A percentile compares a stretch with the other conserved stretches of the same genome.
These are phyloP conservation scores for Thuidium tamariscinum DNA, from an alignment of 225 moss, liverwort and hornwort species.

Conservation along the genomic window DNA sequence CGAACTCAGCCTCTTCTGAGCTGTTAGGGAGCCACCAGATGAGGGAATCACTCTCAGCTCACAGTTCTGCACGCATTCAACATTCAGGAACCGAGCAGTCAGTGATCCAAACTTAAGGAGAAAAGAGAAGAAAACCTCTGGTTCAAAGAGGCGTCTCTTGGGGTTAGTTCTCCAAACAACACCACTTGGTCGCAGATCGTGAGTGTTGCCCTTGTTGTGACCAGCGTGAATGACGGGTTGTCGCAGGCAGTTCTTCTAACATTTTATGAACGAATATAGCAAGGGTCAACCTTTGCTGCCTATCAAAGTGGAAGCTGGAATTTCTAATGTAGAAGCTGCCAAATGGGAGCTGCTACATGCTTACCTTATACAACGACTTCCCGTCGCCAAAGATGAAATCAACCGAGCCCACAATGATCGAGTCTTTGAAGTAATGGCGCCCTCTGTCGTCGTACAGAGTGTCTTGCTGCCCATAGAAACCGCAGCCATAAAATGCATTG, in stretches of 20 bases:
- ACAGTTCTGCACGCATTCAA: slow-evolving; percentile 22
- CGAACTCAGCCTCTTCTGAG: slow-evolving; percentile 28
- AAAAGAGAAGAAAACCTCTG: too few species aligned
- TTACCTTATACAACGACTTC: slow-evolving; percentile 37
- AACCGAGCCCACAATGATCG: slow-evolving; percentile 35
- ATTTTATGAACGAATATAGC: background rate
- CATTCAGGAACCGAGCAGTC: background rate
- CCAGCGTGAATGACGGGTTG: background rate
- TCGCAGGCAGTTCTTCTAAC: background rate
- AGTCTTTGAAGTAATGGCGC: slow-evolving; percentile 55
- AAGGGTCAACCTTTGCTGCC: background rate
- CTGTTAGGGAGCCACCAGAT: slow-evolving; percentile 35
- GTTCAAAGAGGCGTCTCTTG: background rate
- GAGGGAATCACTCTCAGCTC: slow-evolving; percentile 36
- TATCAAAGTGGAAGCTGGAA: background rate
- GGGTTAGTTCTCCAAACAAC: background rate
- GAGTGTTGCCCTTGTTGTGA: background rate
- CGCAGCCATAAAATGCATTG: slow-evolving; percentile 48
- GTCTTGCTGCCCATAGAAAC: slow-evolving; percentile 46
- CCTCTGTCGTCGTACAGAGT: slow-evolving; percentile 54
- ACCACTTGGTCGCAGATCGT: background rate
- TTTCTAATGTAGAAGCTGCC: background rate
- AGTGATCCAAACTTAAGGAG: background rate
- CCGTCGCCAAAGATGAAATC: slow-evolving; percentile 61
- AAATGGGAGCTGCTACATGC: background rate